Evolutionary conservation across 73 alveolate genomes (phyloP).

Genomic region (Symbiodinium pilosum): DNA sequence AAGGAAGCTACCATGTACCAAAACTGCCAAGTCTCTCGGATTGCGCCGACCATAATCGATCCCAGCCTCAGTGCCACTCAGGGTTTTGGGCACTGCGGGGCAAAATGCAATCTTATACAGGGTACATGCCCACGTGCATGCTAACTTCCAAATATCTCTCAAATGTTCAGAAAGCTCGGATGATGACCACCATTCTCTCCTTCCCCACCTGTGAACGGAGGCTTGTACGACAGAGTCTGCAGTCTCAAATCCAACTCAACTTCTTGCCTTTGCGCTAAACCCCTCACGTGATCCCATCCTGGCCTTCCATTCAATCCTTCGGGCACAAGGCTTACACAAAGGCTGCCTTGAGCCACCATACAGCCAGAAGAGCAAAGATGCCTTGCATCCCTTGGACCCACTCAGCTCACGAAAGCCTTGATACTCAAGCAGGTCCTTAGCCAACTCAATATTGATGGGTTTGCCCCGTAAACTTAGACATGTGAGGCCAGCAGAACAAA

Average conservation of each 20-base stretch:
- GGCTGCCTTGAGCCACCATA: background rate
- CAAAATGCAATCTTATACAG: no score
- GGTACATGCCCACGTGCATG: no score
- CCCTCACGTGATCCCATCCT: background rate
- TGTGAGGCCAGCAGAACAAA: no score
- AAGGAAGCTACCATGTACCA: no score
- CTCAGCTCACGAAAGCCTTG: no score
- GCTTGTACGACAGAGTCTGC: background rate
- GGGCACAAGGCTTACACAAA: background rate
- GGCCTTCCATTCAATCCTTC: background rate
- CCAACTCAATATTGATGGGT: no score
- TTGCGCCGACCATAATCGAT: slow-evolving; percentile 83
- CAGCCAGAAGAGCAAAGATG: no score
- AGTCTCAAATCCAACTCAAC: background rate
- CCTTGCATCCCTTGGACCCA: no score
- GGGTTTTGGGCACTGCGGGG: no score
- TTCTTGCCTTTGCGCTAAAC: background rate
- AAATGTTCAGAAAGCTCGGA: background rate
- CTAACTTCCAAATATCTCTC: no score
- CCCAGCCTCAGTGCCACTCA: slow-evolving; percentile 88
- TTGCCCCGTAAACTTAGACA: no score
- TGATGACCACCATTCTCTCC: background rate
- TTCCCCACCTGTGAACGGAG: background rate
- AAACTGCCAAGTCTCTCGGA: slow-evolving; percentile 31
- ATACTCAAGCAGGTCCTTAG: no score